Conservation (phyloP, 495 filamentous ascomycete species). For the Penicillium desertorum region DNA sequence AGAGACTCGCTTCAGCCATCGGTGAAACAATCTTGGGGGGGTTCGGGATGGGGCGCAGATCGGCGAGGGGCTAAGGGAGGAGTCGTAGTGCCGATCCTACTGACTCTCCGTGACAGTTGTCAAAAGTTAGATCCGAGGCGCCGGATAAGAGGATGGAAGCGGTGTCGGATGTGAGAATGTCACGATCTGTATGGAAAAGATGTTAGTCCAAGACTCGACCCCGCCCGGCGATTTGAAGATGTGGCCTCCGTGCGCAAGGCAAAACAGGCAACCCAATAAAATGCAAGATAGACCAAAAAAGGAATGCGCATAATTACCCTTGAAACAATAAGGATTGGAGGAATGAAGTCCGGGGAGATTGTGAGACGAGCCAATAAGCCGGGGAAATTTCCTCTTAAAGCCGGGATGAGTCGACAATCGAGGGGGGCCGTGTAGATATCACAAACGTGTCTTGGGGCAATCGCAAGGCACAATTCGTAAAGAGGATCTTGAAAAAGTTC, state of each 20-base stretch:
- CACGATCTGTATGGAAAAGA: slow-evolving; percentile 5
- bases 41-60: slow-evolving; percentile 17
- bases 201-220: slow-evolving; percentile 11
- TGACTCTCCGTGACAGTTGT: slow-evolving; percentile 26
- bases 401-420: slow-evolving; percentile 20
- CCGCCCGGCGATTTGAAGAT: slow-evolving; percentile 12
- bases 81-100: slow-evolving; percentile 24
- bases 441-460: slow-evolving; percentile 1
- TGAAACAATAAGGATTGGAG: neutral
- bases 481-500: neutral
- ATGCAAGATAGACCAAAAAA: neutral
- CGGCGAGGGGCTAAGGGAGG: slow-evolving; percentile 19
- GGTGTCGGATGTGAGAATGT: slow-evolving; percentile 1
- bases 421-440: slow-evolving; percentile 20
- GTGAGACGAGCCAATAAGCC: neutral
- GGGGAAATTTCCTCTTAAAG: slow-evolving; percentile 10
- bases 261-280: slow-evolving; percentile 8
- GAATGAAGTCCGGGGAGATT: slow-evolving; percentile 5
- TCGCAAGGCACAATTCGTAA: slow-evolving; percentile 4
- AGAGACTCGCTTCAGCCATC: slow-evolving; percentile 55
- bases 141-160: slow-evolving; percentile 2
- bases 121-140: slow-evolving; percentile 17
- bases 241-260: slow-evolving; percentile 13
- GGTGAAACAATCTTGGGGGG: slow-evolving; percentile 10
- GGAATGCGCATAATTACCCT: slow-evolving; percentile 11